Conservation (phyloP, 805 yeast species). For the Metschnikowia lunata region DNA sequence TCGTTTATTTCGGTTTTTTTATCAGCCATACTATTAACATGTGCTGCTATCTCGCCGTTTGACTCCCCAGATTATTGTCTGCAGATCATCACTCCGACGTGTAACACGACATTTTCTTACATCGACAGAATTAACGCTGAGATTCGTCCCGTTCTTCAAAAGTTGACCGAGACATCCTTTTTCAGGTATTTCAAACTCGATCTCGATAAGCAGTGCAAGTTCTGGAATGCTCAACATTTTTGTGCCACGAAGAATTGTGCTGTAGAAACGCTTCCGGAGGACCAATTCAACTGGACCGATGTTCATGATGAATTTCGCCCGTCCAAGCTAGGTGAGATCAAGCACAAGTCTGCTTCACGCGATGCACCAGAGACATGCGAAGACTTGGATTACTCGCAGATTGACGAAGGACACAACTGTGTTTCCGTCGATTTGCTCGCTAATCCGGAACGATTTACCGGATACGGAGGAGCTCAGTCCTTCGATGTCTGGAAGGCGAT, state of each 20-base stretch:
- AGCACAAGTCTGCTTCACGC: conserved; percentile 18
- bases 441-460: conserved; percentile 95
- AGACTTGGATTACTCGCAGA: conserved; percentile 65
- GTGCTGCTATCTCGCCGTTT: conserved; percentile 27
- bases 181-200: conserved; percentile 86
- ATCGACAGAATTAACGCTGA: conserved; percentile 35
- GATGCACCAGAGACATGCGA: conserved; percentile 26
- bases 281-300: conserved; percentile 66
- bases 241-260: conserved; percentile 89
- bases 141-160: conserved; percentile 46
- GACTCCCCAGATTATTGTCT: conserved; percentile 43
- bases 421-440: conserved; percentile 82
- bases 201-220: conserved; percentile 78
- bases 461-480: conserved; percentile 91
- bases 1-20: conserved; percentile 4
- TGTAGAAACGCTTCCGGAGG: conserved; percentile 65
- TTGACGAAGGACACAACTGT: conserved; percentile 61
- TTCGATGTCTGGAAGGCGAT: conserved; percentile 90
- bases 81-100: conserved; percentile 41
- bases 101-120: conserved; percentile 43
- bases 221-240: conserved; percentile 76
- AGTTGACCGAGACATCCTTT: conserved; percentile 68
- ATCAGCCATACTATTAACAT: conserved; percentile 5
- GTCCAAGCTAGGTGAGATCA: conserved; percentile 54
- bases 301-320: conserved; percentile 63